Evolutionary conservation across 768 basidiomycete species (phyloP), one percentile per base, ranked within the genome.

Genomic region (Inosperma sp.): DNA sequence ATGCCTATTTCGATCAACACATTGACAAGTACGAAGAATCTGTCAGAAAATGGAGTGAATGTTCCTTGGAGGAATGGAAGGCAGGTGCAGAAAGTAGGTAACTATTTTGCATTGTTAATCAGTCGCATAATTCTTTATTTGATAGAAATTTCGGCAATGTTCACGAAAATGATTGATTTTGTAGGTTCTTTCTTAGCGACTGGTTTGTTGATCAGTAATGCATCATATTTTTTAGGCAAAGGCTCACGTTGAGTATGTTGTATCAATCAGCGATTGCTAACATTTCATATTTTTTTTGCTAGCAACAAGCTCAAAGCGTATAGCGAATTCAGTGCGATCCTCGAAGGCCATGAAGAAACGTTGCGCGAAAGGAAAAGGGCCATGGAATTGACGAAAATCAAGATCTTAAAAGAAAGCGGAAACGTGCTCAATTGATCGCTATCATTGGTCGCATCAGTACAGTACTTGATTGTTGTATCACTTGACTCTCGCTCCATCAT

Each of bases 61-160:
- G 78, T 49, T 68, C 71, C 0, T 62, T 72, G 49, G 74, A 77
- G 12, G 80, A 82, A 44, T 82, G 82, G 82, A 59, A 68, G 4
- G 68, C 74, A 21, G 82, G 81, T 5, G 77, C 75, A 1, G 71
- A 79, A 41, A 78, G 81, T 81, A 30, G 41, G 60, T 45, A 16
- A 29, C 27, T 14, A 16, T 34, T 45, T 26, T 23, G 16, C 1
- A 16, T 13, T 36, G 8, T 35, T 48, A n/a, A 33, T 7, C 21
- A 41, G 25, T 42, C 26, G 35, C 5, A 16, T 23, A 22, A 16
- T 48, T 27, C 35, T 41, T 12, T 30, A 48, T 5, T 22, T 26
- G 3, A 1, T 40, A 81, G 80, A 79, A 55, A 62, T 81, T 48
- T 60, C 67, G 3, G 55, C 56, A 12, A 67, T 69, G 25, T 81